These are phyloP conservation scores for Penicillium argentinense DNA, from an alignment of 495 filamentous ascomycete genomes.

Conservation along the genomic window DNA sequence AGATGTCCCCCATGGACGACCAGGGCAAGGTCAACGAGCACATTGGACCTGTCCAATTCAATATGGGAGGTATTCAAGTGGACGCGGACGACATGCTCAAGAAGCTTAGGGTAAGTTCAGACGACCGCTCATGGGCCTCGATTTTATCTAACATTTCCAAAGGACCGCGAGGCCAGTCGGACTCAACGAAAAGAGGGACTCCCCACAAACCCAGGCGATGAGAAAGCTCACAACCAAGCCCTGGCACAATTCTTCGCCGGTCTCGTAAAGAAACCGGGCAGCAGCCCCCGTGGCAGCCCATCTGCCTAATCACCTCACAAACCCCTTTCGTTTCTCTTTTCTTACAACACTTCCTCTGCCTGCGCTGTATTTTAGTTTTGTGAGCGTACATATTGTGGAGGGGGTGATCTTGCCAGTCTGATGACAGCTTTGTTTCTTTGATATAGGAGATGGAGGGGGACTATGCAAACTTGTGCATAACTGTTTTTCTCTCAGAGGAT, in stretches of 20 bases:
- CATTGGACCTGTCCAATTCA: conserved; percentile 94
- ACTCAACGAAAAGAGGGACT: conserved; percentile 44
- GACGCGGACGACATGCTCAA: conserved; percentile 95
- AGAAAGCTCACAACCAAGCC: conserved; percentile 65
- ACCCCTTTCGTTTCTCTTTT: conserved; percentile 1
- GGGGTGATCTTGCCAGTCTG: conserved; percentile 31
- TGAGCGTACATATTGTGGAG: conserved; percentile 33
- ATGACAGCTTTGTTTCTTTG: conserved; percentile 30
- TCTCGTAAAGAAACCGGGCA: conserved; percentile 58
- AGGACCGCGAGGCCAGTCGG: conserved; percentile 59
- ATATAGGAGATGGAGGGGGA: conserved; percentile 9
- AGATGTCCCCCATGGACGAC: conserved; percentile 47
- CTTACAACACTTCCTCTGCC: not conserved
- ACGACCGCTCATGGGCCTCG: not conserved
- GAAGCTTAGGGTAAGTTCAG: conserved; percentile 68
- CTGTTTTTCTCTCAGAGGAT: conserved; percentile 11
- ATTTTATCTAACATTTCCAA: conserved; percentile 14
- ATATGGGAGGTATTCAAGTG: conserved; percentile 95
- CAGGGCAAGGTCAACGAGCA: conserved; percentile 76
- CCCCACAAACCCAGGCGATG: conserved; percentile 42
- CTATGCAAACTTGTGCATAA: conserved; percentile 13
- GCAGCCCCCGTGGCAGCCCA: conserved; percentile 44
- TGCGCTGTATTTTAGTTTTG: conserved; percentile 36
- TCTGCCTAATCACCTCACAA: conserved; percentile 29
- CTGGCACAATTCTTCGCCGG: conserved; percentile 67